Evolutionary conservation across 768 basidiomycete species (phyloP).

Genomic region (Suillus subaureus): DNA sequence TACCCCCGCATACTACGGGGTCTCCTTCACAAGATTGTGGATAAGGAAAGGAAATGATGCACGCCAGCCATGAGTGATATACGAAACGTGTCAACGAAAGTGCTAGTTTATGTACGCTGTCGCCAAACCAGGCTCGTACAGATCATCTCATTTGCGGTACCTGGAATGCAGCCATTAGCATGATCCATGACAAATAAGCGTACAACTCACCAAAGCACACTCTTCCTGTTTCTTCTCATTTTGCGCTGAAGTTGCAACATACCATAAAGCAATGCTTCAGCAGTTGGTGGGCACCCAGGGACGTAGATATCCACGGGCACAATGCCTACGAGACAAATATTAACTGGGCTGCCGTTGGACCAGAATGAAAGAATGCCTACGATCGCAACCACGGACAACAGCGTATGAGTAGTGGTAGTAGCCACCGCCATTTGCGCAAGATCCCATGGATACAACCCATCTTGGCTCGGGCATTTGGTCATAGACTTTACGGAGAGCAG

Average conservation of each 20-base stretch:
- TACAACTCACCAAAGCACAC: conserved; percentile 74
- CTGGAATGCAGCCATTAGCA: conserved; percentile 26
- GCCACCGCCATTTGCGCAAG: conserved; percentile 97
- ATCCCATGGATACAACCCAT: conserved; percentile 99
- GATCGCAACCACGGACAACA: conserved; percentile 97
- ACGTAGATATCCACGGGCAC: conserved; percentile 99
- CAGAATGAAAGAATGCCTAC: conserved; percentile 47
- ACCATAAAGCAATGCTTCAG: conserved; percentile 96
- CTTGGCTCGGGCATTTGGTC: conserved; percentile 99
- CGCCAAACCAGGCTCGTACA: conserved; percentile 15
- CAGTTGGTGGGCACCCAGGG: conserved; percentile 91
- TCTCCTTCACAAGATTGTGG: not conserved
- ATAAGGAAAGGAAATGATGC: not conserved
- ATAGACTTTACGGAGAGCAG: conserved; percentile 93
- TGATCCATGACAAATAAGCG: not conserved
- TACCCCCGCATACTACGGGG: not conserved
- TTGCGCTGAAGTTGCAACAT: conserved; percentile 97
- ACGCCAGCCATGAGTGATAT: not conserved
- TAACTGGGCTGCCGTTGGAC: not conserved
- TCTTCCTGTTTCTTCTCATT: conserved; percentile 87
- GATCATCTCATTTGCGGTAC: conserved; percentile 54
- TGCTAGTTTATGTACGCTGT: conserved; percentile 29
- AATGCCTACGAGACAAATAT: conserved; percentile 58
- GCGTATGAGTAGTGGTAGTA: conserved; percentile 99
- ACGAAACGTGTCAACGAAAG: not conserved